A percentile compares a stretch with the other conserved stretches of the same genome.
These are phyloP conservation scores for Pythium apleroticum DNA, from an alignment of 352 stramenopile species.

Conservation along the genomic window DNA sequence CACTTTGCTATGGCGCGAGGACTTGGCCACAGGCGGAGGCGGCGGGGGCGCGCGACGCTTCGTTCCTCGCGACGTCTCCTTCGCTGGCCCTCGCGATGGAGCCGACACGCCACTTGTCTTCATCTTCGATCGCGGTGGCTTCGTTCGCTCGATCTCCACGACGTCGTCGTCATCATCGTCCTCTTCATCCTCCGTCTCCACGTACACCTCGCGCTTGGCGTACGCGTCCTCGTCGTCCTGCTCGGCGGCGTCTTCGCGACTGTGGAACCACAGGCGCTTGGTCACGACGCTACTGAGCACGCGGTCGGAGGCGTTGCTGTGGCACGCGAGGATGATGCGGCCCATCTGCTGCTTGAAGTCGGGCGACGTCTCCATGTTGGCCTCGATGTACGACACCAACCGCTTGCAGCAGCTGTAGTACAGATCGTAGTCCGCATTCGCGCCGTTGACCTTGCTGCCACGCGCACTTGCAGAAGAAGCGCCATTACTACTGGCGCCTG, in stretches of 20 bases:
- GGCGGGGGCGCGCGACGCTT: constrained; percentile 17
- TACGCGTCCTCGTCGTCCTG: constrained; percentile 15
- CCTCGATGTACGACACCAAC: constrained; percentile 59
- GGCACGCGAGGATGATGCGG: constrained; percentile 63
- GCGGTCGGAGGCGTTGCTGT: constrained; percentile 49
- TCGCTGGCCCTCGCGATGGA: neutral
- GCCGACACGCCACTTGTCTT: no score
- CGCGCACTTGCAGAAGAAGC: no score
- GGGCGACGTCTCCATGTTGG: constrained; percentile 60
- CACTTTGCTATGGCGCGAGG: constrained; percentile 1
- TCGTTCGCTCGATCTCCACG: neutral
- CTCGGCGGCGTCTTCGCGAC: neutral
- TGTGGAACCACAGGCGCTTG: constrained; percentile 63
- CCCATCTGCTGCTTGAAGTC: constrained; percentile 69
- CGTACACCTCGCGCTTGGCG: constrained; percentile 5
- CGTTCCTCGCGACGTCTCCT: neutral
- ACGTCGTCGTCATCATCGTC: constrained; percentile 15
- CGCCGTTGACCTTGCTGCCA: constrained; percentile 5
- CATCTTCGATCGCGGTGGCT: constrained; percentile 5
- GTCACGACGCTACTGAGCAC: constrained; percentile 60
- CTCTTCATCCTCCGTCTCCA: constrained; percentile 15
- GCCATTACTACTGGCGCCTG: neutral
- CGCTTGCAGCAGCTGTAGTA: constrained; percentile 60
- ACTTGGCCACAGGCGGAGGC: neutral
- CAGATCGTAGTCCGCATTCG: constrained; percentile 44